Evolutionary conservation across 177 flowering plant genomes (phyloP).

Genomic region (Vitis hybrid): DNA sequence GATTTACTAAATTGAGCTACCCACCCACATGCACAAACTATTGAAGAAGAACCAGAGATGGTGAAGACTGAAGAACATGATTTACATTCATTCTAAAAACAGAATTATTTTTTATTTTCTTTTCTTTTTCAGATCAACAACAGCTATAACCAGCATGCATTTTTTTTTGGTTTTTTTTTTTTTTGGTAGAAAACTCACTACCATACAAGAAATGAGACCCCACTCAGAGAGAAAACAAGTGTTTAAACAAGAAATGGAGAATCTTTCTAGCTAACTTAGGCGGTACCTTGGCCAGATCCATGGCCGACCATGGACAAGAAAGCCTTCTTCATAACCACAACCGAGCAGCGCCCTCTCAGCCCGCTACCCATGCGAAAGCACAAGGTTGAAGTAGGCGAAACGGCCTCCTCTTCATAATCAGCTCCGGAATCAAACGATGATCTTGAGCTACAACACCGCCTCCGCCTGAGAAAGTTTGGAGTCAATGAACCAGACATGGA

Average conservation of each 20-base stretch:
- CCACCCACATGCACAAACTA: too few relatives aligned
- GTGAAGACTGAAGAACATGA: background rate
- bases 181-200: background rate
- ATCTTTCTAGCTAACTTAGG: background rate
- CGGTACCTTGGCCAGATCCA: conserved; percentile 18
- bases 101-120: background rate
- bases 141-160: background rate
- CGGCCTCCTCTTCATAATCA: conserved; percentile 20
- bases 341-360: conserved; percentile 19
- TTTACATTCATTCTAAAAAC: conserved; percentile 1
- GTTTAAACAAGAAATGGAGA: background rate
- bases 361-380: conserved; percentile 25
- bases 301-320: conserved; percentile 27
- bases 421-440: conserved; percentile 33
- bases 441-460: conserved; percentile 17
- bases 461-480: background rate
- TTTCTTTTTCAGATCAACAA: background rate
- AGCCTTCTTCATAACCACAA: conserved; percentile 26
- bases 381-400: conserved; percentile 29
- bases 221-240: too few relatives aligned
- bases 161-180: background rate
- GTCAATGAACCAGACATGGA: conserved; percentile 7
- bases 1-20: background rate
- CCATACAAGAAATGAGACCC: background rate
- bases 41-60: too few relatives aligned